A percentile compares a stretch with the other conserved stretches of the same genome.
phyloP scores from a whole-genome alignment of 805 yeast genomes.

The Wickerhamomyces rabaulensis region DNA sequence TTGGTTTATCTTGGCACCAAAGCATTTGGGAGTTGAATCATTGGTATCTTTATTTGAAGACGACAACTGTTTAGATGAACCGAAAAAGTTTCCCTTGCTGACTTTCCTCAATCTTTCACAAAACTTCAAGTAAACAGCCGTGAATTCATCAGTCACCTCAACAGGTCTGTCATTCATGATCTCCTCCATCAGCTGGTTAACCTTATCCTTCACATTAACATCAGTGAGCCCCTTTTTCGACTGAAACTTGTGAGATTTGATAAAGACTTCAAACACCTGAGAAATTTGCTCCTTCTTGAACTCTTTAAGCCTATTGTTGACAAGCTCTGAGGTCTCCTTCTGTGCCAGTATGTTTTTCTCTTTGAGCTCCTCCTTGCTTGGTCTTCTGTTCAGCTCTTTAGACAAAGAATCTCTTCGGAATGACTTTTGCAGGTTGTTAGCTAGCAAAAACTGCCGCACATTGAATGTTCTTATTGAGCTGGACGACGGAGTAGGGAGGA shows the following conservation, averaged over 20 bases:
- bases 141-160: conserved; percentile 6
- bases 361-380: conserved; percentile 14
- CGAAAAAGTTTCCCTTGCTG: neutral
- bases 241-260: conserved; percentile 15
- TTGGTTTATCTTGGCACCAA: neutral
- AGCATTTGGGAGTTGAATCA: neutral
- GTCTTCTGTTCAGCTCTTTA: conserved; percentile 17
- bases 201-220: neutral
- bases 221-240: neutral
- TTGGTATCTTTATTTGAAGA: neutral
- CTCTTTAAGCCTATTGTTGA: conserved; percentile 8
- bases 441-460: conserved; percentile 3
- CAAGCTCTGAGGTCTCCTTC: conserved; percentile 4
- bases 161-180: neutral
- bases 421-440: conserved; percentile 10
- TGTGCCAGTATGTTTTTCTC: conserved; percentile 14
- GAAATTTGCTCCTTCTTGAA: conserved; percentile 13
- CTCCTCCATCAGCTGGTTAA: neutral
- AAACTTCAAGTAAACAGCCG: conserved; percentile 3
- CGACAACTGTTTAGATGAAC: neutral
- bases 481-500: conserved; percentile 11
- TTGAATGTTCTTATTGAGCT: conserved; percentile 1
- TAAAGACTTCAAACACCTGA: conserved; percentile 11
- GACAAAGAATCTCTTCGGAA: conserved; percentile 15
- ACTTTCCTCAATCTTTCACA: neutral